phyloP scores from a whole-genome alignment of 2,329 filamentous ascomycete genomes.

The Cylindrodendrum hubeiense region DNA sequence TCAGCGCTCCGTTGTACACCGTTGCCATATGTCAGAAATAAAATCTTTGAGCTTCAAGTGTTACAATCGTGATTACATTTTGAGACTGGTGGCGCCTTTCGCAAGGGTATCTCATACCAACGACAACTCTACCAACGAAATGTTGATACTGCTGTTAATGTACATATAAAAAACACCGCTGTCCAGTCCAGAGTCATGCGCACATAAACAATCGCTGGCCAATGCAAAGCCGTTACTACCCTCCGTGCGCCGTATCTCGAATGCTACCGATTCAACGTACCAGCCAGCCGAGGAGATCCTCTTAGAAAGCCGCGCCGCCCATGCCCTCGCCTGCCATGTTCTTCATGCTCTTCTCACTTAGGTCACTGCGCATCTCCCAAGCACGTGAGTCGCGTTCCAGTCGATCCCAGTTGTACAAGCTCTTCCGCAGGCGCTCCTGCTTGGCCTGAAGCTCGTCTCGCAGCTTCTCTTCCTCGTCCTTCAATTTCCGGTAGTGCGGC shows the following conservation, averaged over 20 bases:
- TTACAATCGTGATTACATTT: slow-evolving; percentile 27
- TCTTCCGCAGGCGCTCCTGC: slow-evolving; percentile 67
- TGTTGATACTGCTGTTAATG: slow-evolving; percentile 16
- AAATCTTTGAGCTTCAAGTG: not conserved
- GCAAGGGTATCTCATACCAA: slow-evolving; percentile 15
- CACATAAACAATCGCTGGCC: slow-evolving; percentile 9
- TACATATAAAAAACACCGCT: slow-evolving; percentile 21
- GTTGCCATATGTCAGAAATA: no score
- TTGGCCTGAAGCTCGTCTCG: slow-evolving; percentile 65
- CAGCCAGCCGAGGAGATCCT: not conserved
- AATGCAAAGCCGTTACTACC: slow-evolving; percentile 21
- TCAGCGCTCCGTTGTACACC: no score
- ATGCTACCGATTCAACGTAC: not conserved
- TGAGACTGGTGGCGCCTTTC: slow-evolving; percentile 7
- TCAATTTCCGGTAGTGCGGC: slow-evolving; percentile 64
- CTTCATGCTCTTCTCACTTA: slow-evolving; percentile 68
- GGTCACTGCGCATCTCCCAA: slow-evolving; percentile 67
- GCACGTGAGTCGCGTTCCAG: slow-evolving; percentile 66
- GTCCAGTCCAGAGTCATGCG: slow-evolving; percentile 8
- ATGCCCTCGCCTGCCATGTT: slow-evolving; percentile 68
- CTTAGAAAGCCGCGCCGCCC: slow-evolving; percentile 67
- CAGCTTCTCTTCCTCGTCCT: slow-evolving; percentile 69
- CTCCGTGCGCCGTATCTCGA: slow-evolving; percentile 21
- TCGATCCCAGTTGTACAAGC: slow-evolving; percentile 65
- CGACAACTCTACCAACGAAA: slow-evolving; percentile 1